Base-by-base conservation (phyloP, 2,329 filamentous ascomycete species). In the Sphaerulina populicola region DNA sequence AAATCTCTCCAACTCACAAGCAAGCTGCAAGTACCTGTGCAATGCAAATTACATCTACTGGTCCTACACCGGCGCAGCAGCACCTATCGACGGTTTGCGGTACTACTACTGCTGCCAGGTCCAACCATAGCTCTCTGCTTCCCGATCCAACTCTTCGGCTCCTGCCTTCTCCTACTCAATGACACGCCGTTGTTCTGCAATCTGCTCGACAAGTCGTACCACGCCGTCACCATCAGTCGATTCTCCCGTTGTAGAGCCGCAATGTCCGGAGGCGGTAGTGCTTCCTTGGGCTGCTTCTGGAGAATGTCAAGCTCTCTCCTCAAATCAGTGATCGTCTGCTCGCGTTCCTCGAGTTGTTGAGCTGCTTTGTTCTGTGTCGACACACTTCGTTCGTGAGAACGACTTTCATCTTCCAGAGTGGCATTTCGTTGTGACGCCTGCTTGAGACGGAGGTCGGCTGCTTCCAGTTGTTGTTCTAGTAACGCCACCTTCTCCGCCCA, bases 101-200 rank as follows among this genome's bases (percentile, higher is more conserved):
- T 40, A 43, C 47, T 47, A 43, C 47, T 47, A 10, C 43, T 43
- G 38, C 43, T 47, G 18, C 44, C n/a, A 5, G 64, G 64, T 15
- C 67, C 67, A 30, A 74, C 71, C 46, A 69, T 61, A n/a, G 60
- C 64, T 65, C 87, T 79, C 75, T 93, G 87, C 74, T 86, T 89
- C 63, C 86, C 86, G 61, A 94, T 71, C 86, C 86, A 94, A 70
- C 86, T 90, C 69, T 81, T 84, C 11, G 86, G 85, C 60, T 79
- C 78, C 61, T 91, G 86, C 60, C 81, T 80, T 60, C 85, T 77
- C 58, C 88, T 75, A 64, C 89, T 85, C 56, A 94, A 71, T 49
- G 87, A 81, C 38, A 91, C 83, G 56, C 86, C 86, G 66, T 90
- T 91, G 71, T 85, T 89, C 70, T 93, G 87, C 60, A 94, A 69